Evolutionary conservation across 2,329 filamentous ascomycete species (phyloP).

Genomic region (Colletotrichum limetticola): DNA sequence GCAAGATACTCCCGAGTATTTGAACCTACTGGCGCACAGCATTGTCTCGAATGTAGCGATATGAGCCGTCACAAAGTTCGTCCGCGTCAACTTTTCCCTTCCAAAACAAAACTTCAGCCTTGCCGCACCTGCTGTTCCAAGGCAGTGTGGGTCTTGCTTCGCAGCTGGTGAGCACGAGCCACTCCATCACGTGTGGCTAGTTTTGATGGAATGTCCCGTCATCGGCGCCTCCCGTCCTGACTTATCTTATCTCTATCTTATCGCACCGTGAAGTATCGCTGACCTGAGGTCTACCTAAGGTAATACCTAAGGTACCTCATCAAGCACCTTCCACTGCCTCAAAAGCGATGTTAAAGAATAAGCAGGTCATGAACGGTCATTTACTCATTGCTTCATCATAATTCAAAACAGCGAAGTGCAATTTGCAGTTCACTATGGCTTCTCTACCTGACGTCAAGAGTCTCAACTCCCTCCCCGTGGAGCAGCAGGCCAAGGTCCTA

Average conservation of each 20-base stretch:
- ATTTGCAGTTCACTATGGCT: slow-evolving; percentile 9
- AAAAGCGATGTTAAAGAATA: background rate
- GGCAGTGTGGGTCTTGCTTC: slow-evolving; percentile 14
- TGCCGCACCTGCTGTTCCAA: slow-evolving; percentile 13
- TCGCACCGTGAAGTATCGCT: slow-evolving; percentile 18
- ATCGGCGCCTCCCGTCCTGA: background rate
- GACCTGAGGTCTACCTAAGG: background rate
- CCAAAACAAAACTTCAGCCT: slow-evolving; percentile 37
- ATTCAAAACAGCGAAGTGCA: background rate
- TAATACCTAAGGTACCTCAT: background rate
- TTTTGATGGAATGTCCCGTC: background rate
- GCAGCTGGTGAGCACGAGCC: slow-evolving; percentile 23
- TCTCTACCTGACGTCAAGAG: slow-evolving; percentile 67
- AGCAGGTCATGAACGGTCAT: background rate
- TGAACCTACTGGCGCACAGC: slow-evolving; percentile 51
- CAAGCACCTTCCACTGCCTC: background rate
- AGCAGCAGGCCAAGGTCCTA: slow-evolving; percentile 67
- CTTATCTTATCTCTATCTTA: slow-evolving; percentile 8
- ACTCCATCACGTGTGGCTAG: slow-evolving; percentile 19
- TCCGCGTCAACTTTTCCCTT: slow-evolving; percentile 27
- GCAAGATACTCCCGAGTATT: background rate
- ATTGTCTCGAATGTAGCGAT: slow-evolving; percentile 29
- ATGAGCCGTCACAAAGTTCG: slow-evolving; percentile 19
- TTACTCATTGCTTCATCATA: background rate
- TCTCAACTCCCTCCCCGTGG: slow-evolving; percentile 65